Evolutionary conservation across 768 basidiomycete genomes (phyloP).

Genomic region (Tulasnella calospora): DNA sequence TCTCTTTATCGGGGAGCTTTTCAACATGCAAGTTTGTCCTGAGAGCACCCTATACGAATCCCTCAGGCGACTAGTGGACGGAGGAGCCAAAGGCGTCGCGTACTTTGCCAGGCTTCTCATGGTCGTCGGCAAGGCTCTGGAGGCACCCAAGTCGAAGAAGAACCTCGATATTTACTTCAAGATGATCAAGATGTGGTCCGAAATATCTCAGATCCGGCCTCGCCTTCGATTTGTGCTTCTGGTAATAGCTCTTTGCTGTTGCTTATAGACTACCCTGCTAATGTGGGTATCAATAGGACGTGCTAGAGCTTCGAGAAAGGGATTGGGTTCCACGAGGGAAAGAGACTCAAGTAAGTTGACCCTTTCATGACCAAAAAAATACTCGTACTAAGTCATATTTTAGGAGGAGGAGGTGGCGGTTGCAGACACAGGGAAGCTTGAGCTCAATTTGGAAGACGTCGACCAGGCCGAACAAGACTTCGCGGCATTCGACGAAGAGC

Average conservation of each 20-base stretch:
- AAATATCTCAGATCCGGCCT: not conserved
- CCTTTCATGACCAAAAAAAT: not conserved
- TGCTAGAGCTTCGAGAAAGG: slow-evolving; percentile 7
- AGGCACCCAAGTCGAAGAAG: not conserved
- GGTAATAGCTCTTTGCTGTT: not conserved
- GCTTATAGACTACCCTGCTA: not conserved
- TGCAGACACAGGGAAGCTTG: not conserved
- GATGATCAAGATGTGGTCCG: slow-evolving; percentile 1
- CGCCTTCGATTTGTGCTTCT: not conserved
- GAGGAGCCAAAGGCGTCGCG: not conserved
- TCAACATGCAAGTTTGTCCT: not conserved
- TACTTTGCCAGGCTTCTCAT: not conserved
- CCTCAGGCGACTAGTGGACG: not conserved
- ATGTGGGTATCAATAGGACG: not conserved
- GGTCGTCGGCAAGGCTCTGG: not conserved
- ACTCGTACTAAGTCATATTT: not conserved
- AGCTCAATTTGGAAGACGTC: not conserved
- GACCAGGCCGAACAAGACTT: not conserved
- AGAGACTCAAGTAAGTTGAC: not conserved
- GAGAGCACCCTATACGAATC: not conserved
- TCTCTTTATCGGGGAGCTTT: slow-evolving; percentile 5
- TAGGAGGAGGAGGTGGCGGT: not conserved
- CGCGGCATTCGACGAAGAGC: not conserved
- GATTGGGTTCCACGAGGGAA: not conserved
- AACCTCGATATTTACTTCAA: slow-evolving; percentile 1